Percentiles rank a stretch among this genome's conserved stretches.
Evolutionary conservation across 2,329 filamentous ascomycete species (phyloP).

Genomic region (Trichoderma atroviride): DNA sequence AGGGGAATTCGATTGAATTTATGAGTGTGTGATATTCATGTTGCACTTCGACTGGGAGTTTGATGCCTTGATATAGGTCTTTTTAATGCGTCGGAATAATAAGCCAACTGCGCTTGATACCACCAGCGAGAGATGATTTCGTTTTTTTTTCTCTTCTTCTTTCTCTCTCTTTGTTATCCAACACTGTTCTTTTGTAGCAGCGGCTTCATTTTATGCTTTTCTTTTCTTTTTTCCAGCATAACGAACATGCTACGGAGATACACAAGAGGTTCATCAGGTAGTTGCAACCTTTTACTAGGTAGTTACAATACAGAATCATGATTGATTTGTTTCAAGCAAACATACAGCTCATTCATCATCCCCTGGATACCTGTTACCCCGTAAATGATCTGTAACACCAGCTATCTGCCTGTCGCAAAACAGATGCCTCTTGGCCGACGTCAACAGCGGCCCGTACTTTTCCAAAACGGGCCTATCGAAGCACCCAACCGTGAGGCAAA

Average conservation of each 20-base stretch:
- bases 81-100: not conserved
- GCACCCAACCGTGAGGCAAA: conserved; percentile 47
- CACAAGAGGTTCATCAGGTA: not conserved
- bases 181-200: not conserved
- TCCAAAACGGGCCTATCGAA: conserved; percentile 49
- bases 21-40: not conserved
- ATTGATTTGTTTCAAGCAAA: not conserved
- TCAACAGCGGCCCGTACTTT: conserved; percentile 46
- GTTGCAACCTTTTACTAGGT: not conserved
- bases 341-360: conserved; percentile 17
- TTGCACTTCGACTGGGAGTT: not conserved
- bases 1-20: not conserved
- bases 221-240: not conserved
- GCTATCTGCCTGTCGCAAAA: conserved; percentile 51
- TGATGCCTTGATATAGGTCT: not conserved
- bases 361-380: conserved; percentile 29
- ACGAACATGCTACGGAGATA: conserved; percentile 28
- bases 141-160: not conserved
- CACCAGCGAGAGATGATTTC: conserved; percentile 10
- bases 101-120: conserved; percentile 7
- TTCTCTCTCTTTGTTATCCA: not conserved
- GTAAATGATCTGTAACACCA: conserved; percentile 51
- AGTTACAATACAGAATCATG: not conserved
- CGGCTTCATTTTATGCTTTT: not conserved
- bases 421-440: conserved; percentile 42